Evolutionary conservation across 176 grass and related monocot species (phyloP), one percentile per base, ranked within the genome.

Genomic region (Oryza brachyantha): DNA sequence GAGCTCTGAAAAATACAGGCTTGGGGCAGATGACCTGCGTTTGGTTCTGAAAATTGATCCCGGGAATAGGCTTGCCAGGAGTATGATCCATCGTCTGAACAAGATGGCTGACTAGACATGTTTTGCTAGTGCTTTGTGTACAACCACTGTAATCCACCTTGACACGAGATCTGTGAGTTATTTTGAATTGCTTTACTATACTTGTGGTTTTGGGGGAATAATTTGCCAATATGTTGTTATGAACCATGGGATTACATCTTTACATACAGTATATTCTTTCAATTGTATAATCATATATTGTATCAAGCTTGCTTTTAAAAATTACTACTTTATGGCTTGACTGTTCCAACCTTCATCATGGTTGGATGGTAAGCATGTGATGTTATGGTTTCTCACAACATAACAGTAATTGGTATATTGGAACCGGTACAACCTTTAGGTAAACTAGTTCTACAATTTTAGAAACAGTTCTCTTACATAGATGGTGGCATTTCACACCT

Each of bases 21-120:
- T 99, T 66, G 92, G 96, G 52, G 90, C 96, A 32, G 96, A 99
- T 4, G 96, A 99, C 84, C 79, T 99, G 78, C 88, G 90, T 81
- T 93, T 87, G 86, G 96, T 99, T 93, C 86, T 99, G 69, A 99
- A 99, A 85, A 89, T 99, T 74, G 92, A 99, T 70, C 92, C 96
- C 74, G 76, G 81, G 70, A 86, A 99, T 82, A 85, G 96, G 85
- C 86, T 99, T 67, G 96, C 96, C 66, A 95, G 92, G 85, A 99
- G 92, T 71, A 99, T 84, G 50, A 93, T 99, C 75, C 92, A 95
- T 63, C 96, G 96, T 42, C 75, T 99, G 79, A 90, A 93, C 83
- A 99, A 95, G 83, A 85, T 99, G 90, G 96, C 92, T 17, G 96
- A 93, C 40, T 99, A 99, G 88, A 85, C 68, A 77, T 76, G 29